Evolutionary conservation across 306 rosid genomes (phyloP), one percentile per base, ranked within the genome.

Genomic region (Oxytropis ochrocephala): DNA sequence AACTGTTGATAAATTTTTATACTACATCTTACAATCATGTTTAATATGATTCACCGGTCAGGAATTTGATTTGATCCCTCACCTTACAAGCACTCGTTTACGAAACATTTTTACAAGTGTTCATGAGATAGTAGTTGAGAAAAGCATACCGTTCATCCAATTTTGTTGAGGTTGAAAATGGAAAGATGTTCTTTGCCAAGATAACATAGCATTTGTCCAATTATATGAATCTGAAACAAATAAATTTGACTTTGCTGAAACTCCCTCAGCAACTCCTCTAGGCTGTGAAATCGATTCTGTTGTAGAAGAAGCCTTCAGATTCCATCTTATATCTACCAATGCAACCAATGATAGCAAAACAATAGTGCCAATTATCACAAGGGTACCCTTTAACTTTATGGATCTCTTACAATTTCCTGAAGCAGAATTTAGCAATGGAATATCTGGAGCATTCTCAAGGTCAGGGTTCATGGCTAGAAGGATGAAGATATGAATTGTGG

Each of bases 181-280:
- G 73, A 65, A 88, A 35, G 96, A 72, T n/a, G 96, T 82, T 85
- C 90, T 60, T 73, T 93, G 96, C 93, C 96, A 93, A 59, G 90
- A 86, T 16, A 93, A 60, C 91, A 90, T 93, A 7, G 91, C 93
- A 72, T 88, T 85, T 1, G 96, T 90, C 97, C 98, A 93, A 35
- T 85, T 85, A 46, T 70, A 90, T 0, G 91, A 75, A 14, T 51
- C 47, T 30, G 80, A 72, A 49, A 76, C 21, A 2, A 54, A 56
- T 6, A 89, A 81, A 6, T 83, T 64, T 3, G 97, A 89, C 70
- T 92, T 89, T 5, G 96, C 89, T 17, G 97, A 92, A 0, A 89
- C 97, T 1, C 96, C 97, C 41, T 86, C 69, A 0, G 72, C 80
- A 6, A 81, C 81, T 0, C 96, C 97, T 85, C 93, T 79, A 0